These are phyloP conservation scores for Pulveroboletus ravenelii DNA, from an alignment of 768 basidiomycete genomes.

Conservation along the genomic window DNA sequence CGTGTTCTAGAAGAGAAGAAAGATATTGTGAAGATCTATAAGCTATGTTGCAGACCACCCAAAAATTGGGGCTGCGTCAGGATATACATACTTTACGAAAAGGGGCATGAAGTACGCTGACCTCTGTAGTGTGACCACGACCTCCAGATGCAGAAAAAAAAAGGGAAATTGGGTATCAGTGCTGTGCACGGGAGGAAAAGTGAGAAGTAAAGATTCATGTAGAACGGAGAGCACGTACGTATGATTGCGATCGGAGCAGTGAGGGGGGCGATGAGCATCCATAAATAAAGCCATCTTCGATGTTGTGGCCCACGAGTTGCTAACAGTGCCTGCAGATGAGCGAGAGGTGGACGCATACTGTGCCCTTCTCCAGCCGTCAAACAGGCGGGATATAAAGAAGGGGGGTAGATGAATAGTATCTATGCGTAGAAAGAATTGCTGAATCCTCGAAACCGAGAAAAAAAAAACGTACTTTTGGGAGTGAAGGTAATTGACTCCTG, in stretches of 20 bases:
- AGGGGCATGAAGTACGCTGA: slow-evolving; percentile 23
- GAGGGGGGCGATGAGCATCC: slow-evolving; percentile 63
- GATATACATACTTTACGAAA: not conserved
- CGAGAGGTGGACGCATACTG: slow-evolving; percentile 31
- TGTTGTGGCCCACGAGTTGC: slow-evolving; percentile 58
- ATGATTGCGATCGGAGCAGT: slow-evolving; percentile 75
- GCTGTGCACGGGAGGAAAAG: slow-evolving; percentile 39
- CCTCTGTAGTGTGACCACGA: slow-evolving; percentile 84
- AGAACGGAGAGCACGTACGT: slow-evolving; percentile 44
- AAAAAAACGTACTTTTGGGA: slow-evolving; percentile 11
- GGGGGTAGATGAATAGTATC: slow-evolving; percentile 48
- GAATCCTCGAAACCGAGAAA: not conserved
- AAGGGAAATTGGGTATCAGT: slow-evolving; percentile 76
- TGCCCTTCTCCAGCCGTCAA: slow-evolving; percentile 18
- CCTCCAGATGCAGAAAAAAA: slow-evolving; percentile 83
- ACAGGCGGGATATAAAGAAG: slow-evolving; percentile 48
- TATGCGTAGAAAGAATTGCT: slow-evolving; percentile 22
- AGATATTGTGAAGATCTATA: slow-evolving; percentile 70
- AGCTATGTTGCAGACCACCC: slow-evolving; percentile 35
- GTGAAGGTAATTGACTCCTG: slow-evolving; percentile 3
- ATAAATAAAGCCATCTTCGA: slow-evolving; percentile 58
- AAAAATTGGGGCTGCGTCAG: not conserved
- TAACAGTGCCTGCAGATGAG: slow-evolving; percentile 50
- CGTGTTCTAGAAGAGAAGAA: slow-evolving; percentile 50
- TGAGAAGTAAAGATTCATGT: not conserved